These are phyloP conservation scores for Aureococcus anophagefferens DNA, from an alignment of 108 stramenopile genomes.

Conservation along the genomic window DNA sequence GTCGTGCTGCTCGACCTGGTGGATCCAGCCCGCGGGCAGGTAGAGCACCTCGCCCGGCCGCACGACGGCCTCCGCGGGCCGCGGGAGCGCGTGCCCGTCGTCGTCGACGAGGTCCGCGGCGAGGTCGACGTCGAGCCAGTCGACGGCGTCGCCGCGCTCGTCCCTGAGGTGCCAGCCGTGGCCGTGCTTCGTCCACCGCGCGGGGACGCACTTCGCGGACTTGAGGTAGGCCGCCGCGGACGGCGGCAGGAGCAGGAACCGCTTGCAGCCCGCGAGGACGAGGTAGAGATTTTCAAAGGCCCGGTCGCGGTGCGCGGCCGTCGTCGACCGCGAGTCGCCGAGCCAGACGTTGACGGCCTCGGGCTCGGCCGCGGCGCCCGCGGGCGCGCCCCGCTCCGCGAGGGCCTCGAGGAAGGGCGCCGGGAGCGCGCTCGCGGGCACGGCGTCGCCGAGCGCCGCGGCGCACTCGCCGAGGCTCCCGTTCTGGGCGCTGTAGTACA, in stretches of 20 bases:
- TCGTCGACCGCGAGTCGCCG: conserved; percentile 1
- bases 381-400: background rate
- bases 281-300: conserved; percentile 16
- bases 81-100: background rate
- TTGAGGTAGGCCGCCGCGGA: background rate
- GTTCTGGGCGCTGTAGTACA: background rate
- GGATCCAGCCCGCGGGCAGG: conserved; percentile 17
- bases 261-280: conserved; percentile 8
- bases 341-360: conserved; percentile 18
- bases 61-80: background rate
- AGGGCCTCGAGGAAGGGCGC: background rate
- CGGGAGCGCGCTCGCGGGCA: background rate
- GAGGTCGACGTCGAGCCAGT: background rate
- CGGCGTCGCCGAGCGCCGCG: too few relatives aligned
- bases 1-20: conserved; percentile 3
- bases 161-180: background rate
- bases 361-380: background rate
- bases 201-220: too few relatives aligned
- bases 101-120: too few relatives aligned
- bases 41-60: conserved; percentile 11
- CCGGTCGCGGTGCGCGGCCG: conserved; percentile 7
- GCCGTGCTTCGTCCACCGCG: background rate
- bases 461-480: background rate
- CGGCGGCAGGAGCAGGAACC: conserved; percentile 14
- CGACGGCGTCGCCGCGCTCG: background rate